These are phyloP conservation scores for Trichoderma reesei DNA, from an alignment of 495 filamentous ascomycete species.

Conservation along the genomic window DNA sequence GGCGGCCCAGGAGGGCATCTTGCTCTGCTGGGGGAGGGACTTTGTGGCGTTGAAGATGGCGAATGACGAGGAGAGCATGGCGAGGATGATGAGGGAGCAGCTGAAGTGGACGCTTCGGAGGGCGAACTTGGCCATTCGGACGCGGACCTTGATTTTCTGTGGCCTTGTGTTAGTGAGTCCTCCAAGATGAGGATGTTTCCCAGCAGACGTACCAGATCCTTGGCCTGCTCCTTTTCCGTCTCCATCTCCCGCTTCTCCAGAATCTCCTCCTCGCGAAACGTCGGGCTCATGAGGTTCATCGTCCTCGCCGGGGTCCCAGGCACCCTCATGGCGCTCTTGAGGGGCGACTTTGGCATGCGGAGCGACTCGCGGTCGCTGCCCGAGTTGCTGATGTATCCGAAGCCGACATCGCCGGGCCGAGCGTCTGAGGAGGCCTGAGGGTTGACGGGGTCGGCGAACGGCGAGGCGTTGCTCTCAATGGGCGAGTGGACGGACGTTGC, in stretches of 20 bases:
- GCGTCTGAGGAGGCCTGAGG: conserved; percentile 50
- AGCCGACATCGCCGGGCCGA: conserved; percentile 76
- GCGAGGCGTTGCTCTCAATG: conserved; percentile 48
- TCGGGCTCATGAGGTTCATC: conserved; percentile 69
- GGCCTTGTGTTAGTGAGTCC: not conserved
- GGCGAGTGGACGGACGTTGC: conserved; percentile 83
- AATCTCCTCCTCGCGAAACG: conserved; percentile 74
- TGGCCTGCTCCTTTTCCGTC: conserved; percentile 72
- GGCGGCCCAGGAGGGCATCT: conserved; percentile 71
- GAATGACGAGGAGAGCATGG: conserved; percentile 77
- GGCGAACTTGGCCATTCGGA: conserved; percentile 88
- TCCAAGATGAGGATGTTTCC: not conserved
- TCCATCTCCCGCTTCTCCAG: conserved; percentile 69
- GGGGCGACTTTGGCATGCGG: conserved; percentile 57
- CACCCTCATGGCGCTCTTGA: conserved; percentile 79
- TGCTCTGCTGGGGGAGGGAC: conserved; percentile 60
- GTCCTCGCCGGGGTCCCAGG: conserved; percentile 67
- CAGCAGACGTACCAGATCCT: conserved; percentile 63
- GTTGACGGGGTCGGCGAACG: conserved; percentile 60
- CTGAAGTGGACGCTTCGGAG: conserved; percentile 91
- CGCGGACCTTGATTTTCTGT: conserved; percentile 84
- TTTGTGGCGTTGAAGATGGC: conserved; percentile 81
- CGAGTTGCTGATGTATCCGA: conserved; percentile 71
- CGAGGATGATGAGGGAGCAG: conserved; percentile 88
- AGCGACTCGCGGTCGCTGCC: conserved; percentile 38